Base-by-base conservation (phyloP, 2,329 filamentous ascomycete species). In the Epichloe typhina region DNA sequence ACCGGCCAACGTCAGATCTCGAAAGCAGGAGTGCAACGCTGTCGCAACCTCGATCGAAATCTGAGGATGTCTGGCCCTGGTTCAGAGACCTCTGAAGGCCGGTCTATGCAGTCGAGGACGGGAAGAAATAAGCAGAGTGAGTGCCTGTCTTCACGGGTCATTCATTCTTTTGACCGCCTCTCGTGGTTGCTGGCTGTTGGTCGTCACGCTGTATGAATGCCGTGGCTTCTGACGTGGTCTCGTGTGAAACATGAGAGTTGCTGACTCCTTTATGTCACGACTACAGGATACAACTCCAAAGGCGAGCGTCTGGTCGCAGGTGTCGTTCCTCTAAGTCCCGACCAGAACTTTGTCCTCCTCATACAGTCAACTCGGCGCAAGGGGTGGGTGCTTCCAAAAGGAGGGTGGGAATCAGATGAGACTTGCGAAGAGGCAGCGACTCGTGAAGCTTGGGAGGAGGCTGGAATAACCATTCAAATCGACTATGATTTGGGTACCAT, bases 371-470 rank as follows among this genome's bases (percentile, higher is more conserved):
- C 87, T 49, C 81, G 88, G 57, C 84, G 89, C 61, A 88, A 88
- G 66, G 88, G 87, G 61, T 98, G 93, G 93, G 93, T 98, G 42
- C 76, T 98, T 53, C 93, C 93, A 54, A 98, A 98, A 68, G 93
- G 93, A 64, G 93, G 93, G 54, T 98, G 93, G 90, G 93, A 98
- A 69, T 84, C 82, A 36, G 93, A 98, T 68, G 93, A 98, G 71
- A 80, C 83, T 55, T 93, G 87, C 56, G 81, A 85, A 55, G 80
- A 91, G 65, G 87, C 93, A 52, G 93, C 93, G 51, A 69, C 84
- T 74, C 74, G 93, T 58, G 93, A 98, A 69, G 93, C 93, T 54
- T 97, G 93, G 93, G 93, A 97, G 72, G 93, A 97, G 72, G 93
- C 90, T 41, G 93, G 93, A 61, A 94, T 97, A 62, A 76, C 86